Conservation (phyloP, 1,284 basidiomycete species). For the Exsudoporus floridanus region DNA sequence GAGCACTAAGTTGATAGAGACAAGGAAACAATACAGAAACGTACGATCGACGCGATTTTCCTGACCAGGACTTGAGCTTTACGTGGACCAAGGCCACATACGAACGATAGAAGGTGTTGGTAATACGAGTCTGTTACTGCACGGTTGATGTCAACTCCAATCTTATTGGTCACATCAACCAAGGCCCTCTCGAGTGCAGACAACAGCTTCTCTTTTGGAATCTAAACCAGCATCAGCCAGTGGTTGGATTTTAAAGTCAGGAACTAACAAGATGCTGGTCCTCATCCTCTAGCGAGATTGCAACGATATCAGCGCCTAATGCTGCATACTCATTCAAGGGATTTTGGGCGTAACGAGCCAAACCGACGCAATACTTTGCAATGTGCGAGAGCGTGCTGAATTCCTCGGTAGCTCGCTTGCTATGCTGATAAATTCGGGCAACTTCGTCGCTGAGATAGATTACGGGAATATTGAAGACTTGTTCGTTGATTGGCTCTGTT, state of each 20-base stretch:
- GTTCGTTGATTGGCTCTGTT: constrained; percentile 39
- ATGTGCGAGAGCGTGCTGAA: constrained; percentile 79
- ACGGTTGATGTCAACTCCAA: constrained; percentile 95
- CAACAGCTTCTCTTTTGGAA: constrained; percentile 84
- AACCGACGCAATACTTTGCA: constrained; percentile 92
- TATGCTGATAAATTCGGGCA: constrained; percentile 92
- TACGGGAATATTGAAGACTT: constrained; percentile 63
- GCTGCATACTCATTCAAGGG: constrained; percentile 94
- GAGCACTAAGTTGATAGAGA: constrained; percentile 6
- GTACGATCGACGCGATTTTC: constrained; percentile 74
- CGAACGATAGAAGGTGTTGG: constrained; percentile 83
- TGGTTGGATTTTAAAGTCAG: neutral
- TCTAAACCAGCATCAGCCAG: constrained; percentile 43
- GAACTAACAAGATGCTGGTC: constrained; percentile 80
- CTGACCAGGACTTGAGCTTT: constrained; percentile 88
- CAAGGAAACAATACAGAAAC: constrained; percentile 20
- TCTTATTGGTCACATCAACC: constrained; percentile 87
- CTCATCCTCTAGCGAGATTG: constrained; percentile 81
- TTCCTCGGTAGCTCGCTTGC: constrained; percentile 82
- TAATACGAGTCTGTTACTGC: constrained; percentile 88
- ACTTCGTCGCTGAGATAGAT: constrained; percentile 90
- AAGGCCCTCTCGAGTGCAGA: constrained; percentile 83
- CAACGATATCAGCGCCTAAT: constrained; percentile 77
- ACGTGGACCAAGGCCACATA: constrained; percentile 92
- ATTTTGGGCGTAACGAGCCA: constrained; percentile 92